Conservation (phyloP, 257 asterid genomes). For the Penstemon newberryi region DNA sequence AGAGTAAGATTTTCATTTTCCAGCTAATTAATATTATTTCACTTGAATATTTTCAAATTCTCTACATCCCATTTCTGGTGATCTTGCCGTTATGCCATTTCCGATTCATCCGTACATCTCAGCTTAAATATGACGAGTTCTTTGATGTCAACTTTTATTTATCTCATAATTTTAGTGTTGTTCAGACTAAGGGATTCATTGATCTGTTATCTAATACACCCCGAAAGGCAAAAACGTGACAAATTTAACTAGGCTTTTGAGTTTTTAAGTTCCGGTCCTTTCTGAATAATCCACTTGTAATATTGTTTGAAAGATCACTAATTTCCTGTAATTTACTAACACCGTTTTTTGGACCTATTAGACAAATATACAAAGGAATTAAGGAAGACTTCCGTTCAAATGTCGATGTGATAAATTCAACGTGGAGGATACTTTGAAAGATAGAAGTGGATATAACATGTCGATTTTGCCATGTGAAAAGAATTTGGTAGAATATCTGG, state of each 20-base stretch:
- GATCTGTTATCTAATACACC: too few relatives aligned
- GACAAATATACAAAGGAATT: conserved; percentile 62
- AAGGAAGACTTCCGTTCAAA: conserved; percentile 72
- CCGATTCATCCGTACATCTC: background rate
- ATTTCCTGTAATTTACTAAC: conserved; percentile 19
- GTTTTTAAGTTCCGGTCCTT: background rate
- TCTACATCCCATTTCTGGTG: conserved; percentile 8
- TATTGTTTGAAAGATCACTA: background rate
- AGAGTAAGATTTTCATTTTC: conserved; percentile 56
- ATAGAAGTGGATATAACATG: background rate
- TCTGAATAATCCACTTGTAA: background rate
- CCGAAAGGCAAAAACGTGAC: too few relatives aligned
- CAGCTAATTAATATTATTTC: conserved; percentile 11
- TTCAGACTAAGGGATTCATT: too few relatives aligned
- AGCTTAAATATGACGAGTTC: background rate
- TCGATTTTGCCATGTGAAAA: conserved; percentile 45
- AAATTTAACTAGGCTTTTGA: background rate
- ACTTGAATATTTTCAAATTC: conserved; percentile 11
- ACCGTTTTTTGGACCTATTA: conserved; percentile 35
- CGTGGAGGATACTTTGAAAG: conserved; percentile 69
- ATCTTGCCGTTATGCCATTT: conserved; percentile 2
- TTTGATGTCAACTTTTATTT: background rate
- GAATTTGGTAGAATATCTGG: conserved; percentile 36
- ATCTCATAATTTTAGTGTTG: background rate
- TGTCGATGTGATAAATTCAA: conserved; percentile 84